A percentile compares a stretch with the other conserved stretches of the same genome.
phyloP scores from a whole-genome alignment of 108 stramenopile species.

The Nitzschia inconspicua region DNA sequence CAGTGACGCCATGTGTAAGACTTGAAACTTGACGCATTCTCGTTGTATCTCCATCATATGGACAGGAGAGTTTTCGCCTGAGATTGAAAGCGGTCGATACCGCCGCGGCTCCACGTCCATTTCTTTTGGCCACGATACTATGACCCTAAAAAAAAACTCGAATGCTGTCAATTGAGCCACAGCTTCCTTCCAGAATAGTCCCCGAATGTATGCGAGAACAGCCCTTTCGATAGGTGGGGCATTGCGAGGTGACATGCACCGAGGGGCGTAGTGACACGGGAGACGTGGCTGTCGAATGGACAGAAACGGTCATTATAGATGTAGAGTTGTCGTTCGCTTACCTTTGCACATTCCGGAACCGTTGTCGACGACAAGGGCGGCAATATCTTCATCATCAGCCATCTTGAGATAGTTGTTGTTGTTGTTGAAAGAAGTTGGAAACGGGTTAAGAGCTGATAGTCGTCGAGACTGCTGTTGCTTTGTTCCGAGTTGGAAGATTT shows the following conservation, averaged over 20 bases:
- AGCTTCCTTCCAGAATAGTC: not conserved
- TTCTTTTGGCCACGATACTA: too few relatives aligned
- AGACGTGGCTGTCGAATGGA: not conserved
- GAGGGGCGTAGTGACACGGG: not conserved
- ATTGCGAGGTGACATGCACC: not conserved
- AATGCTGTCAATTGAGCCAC: not conserved
- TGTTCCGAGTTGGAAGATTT: too few relatives aligned
- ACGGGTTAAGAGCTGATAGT: too few relatives aligned
- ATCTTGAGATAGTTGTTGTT: conserved; percentile 43
- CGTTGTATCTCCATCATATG: not conserved
- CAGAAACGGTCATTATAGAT: conserved; percentile 1
- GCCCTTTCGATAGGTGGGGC: not conserved
- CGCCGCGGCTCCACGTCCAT: too few relatives aligned
- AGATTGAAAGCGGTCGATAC: too few relatives aligned
- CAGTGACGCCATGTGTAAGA: not conserved
- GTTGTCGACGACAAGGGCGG: conserved; percentile 94
- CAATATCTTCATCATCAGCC: conserved; percentile 93
- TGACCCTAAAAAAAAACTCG: not conserved
- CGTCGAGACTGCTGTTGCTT: too few relatives aligned
- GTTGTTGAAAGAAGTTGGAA: conserved; percentile 8
- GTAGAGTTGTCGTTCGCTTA: conserved; percentile 22
- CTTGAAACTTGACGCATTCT: not conserved
- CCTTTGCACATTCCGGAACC: conserved; percentile 97
- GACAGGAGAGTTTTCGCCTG: too few relatives aligned
- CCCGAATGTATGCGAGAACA: too few relatives aligned